Evolutionary conservation across 306 rosid species (phyloP).

Genomic region (Vigna reflexopilosa): DNA sequence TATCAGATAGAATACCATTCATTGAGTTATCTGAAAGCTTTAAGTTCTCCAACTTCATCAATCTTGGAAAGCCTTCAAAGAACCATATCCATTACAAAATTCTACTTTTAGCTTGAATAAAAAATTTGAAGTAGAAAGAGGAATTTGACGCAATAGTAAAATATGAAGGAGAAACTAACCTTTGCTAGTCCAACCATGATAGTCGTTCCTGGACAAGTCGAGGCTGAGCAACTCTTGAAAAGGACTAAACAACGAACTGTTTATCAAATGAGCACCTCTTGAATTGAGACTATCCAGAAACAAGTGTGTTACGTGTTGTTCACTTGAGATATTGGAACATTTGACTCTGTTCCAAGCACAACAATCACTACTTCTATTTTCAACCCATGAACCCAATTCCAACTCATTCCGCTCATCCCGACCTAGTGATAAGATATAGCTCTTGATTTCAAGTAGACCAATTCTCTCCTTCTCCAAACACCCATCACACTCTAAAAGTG

Average conservation of each 20-base stretch:
- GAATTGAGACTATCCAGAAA: neutral
- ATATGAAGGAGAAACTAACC: neutral
- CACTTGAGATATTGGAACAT: neutral
- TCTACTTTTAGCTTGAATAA: too few species aligned
- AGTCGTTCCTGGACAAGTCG: neutral
- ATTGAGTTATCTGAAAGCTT: conserved; percentile 1
- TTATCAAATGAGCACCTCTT: neutral
- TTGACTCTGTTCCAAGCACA: conserved; percentile 29
- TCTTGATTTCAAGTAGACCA: conserved; percentile 15
- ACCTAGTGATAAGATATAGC: neutral
- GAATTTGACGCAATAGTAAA: neutral
- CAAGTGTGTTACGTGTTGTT: neutral
- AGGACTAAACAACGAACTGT: conserved; percentile 30
- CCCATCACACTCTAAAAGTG: neutral
- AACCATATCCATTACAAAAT: neutral
- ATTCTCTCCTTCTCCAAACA: conserved; percentile 41
- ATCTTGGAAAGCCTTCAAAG: conserved; percentile 3
- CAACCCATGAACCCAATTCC: conserved; percentile 36
- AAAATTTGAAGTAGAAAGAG: neutral
- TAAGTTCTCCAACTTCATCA: conserved; percentile 20
- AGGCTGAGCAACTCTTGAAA: conserved; percentile 21
- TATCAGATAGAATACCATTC: neutral
- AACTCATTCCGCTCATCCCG: neutral
- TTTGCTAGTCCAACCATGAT: neutral
- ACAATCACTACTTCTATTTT: conserved; percentile 23